Conservation (phyloP, 2,329 filamentous ascomycete genomes). For the Phaeosphaeriaceae sp. region DNA sequence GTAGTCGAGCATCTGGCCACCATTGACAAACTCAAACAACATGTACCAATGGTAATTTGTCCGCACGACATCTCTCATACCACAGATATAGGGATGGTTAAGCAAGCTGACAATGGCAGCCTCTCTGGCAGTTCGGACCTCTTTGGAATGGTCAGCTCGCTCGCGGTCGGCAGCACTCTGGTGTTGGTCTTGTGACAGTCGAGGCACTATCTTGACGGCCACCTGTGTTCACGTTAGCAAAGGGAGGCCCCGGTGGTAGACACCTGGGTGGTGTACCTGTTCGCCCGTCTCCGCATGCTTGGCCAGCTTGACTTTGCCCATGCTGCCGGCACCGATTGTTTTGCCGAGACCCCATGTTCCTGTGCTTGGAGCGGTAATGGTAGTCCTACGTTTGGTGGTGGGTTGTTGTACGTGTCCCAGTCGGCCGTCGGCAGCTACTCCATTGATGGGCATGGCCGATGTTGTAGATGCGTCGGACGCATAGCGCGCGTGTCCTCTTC, state of each 20-base stretch:
- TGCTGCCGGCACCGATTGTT: conserved; percentile 95
- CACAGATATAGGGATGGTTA: conserved; percentile 94
- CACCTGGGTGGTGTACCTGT: no score
- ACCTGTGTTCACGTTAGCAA: conserved; percentile 63
- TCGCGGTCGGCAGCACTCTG: conserved; percentile 76
- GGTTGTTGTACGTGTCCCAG: conserved; percentile 22
- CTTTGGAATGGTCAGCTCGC: conserved; percentile 93
- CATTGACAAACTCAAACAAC: conserved; percentile 99
- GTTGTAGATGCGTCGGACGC: conserved; percentile 51
- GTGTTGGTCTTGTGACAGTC: conserved; percentile 86
- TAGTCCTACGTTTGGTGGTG: conserved; percentile 65
- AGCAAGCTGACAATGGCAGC: conserved; percentile 95
- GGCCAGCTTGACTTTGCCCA: conserved; percentile 98
- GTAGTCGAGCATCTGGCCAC: conserved; percentile 99
- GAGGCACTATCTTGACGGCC: conserved; percentile 95
- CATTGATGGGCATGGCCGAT: conserved; percentile 47
- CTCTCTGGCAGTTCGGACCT: conserved; percentile 91
- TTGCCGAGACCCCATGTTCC: conserved; percentile 96
- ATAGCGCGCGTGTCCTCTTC: conserved; percentile 55
- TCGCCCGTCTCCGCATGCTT: conserved; percentile 88
- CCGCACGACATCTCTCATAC: conserved; percentile 90
- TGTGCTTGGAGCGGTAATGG: conserved; percentile 80
- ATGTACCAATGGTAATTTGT: conserved; percentile 99
- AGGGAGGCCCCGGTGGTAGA: no score
- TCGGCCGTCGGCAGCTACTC: conserved; percentile 41